Percentiles rank a stretch among this genome's conserved stretches.
phyloP scores from a whole-genome alignment of 2,329 filamentous ascomycete species.

The Colletotrichum higginsianum region DNA sequence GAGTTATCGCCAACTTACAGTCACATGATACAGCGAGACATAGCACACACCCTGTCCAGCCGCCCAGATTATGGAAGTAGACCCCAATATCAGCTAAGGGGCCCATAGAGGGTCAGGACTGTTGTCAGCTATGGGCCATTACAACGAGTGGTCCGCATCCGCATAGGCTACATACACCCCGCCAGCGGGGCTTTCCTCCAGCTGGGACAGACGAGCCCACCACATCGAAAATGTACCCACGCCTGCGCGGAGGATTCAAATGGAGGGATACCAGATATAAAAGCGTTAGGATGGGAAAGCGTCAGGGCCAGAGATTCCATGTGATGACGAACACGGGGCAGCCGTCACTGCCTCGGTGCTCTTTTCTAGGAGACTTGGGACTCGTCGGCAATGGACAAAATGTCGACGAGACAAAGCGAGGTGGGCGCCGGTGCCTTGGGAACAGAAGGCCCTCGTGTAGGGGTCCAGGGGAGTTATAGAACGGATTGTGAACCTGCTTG shows the following conservation, averaged over 20 bases:
- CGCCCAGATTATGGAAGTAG: too few species aligned
- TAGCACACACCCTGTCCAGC: too few species aligned
- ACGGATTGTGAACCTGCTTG: background rate
- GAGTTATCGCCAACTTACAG: too few species aligned
- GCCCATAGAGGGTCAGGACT: too few species aligned
- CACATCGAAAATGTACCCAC: background rate
- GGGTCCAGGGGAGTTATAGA: background rate
- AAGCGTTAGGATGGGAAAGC: background rate
- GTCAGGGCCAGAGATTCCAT: background rate
- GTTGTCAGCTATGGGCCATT: too few species aligned
- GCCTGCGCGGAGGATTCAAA: background rate
- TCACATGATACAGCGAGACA: too few species aligned
- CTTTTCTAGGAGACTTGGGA: background rate
- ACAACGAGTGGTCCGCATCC: too few species aligned
- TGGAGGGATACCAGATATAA: background rate
- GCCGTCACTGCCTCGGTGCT: background rate
- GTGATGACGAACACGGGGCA: background rate
- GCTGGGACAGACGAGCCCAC: background rate
- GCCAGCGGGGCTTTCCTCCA: too few species aligned
- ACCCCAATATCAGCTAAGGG: too few species aligned
- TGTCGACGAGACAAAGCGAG: background rate
- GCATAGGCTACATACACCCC: too few species aligned
- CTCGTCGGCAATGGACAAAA: background rate
- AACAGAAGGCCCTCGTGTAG: background rate
- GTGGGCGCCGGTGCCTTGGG: background rate